Evolutionary conservation across 148 eudicot genomes (phyloP).

Genomic region (Chenopodium berlandieri): DNA sequence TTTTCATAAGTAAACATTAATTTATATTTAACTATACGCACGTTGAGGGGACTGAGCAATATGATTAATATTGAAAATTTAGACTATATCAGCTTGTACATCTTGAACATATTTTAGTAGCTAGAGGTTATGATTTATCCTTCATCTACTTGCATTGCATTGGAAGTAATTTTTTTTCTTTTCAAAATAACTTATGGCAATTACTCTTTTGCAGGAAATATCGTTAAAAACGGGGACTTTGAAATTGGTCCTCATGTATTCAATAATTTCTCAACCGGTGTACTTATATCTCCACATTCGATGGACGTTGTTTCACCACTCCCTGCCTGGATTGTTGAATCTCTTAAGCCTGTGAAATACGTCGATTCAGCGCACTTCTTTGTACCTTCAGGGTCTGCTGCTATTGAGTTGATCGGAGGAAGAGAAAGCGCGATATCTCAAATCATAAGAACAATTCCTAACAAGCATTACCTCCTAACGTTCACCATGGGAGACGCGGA

Average conservation of each 20-base stretch:
- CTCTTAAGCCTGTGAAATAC: conserved; percentile 35
- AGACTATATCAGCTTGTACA: too few species aligned
- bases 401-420: conserved; percentile 60
- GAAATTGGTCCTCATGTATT: conserved; percentile 72
- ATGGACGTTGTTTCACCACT: conserved; percentile 36
- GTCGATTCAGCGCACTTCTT: conserved; percentile 38
- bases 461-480: conserved; percentile 29
- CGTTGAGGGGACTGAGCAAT: too few species aligned
- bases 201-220: conserved; percentile 31
- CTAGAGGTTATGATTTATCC: too few species aligned
- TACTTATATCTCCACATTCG: conserved; percentile 60
- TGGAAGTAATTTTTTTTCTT: too few species aligned
- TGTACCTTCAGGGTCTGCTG: conserved; percentile 32
- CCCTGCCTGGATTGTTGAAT: conserved; percentile 42
- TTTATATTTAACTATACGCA: too few species aligned
- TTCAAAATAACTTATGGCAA: background rate
- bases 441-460: conserved; percentile 33
- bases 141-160: too few species aligned
- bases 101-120: too few species aligned
- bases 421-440: conserved; percentile 76
- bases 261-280: conserved; percentile 63
- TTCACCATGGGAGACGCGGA: conserved; percentile 44
- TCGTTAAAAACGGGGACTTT: conserved; percentile 73
- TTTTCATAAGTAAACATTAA: too few species aligned
- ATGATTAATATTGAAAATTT: too few species aligned